Conservation (phyloP, 2,329 filamentous ascomycete genomes). For the Sclerotinia subarctica region DNA sequence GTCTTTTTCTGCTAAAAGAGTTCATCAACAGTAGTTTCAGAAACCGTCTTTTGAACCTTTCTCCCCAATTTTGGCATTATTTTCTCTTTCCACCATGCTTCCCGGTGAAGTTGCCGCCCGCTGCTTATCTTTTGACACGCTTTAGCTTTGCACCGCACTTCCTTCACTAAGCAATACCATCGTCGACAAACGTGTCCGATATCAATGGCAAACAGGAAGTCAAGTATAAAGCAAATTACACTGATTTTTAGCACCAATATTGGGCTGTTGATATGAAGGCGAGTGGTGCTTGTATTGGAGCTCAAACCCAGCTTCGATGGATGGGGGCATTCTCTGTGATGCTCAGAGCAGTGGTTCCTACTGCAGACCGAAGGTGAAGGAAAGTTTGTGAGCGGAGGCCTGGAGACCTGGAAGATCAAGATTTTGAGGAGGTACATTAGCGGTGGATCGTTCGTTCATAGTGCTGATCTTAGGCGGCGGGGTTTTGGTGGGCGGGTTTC, state of each 20-base stretch:
- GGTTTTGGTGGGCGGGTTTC: neutral
- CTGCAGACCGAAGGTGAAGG: neutral
- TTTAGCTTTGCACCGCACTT: neutral
- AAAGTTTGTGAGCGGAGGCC: too few relatives aligned
- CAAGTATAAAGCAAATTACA: neutral
- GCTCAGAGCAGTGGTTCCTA: neutral
- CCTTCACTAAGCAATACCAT: neutral
- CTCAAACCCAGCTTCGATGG: neutral
- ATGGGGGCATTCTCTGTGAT: neutral
- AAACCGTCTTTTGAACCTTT: neutral
- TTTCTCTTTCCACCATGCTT: neutral
- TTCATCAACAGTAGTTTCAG: neutral
- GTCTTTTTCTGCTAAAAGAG: neutral
- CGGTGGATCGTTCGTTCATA: neutral
- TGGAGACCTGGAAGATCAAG: neutral
- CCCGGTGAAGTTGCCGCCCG: neutral
- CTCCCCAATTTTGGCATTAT: neutral
- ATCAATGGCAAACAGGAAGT: neutral
- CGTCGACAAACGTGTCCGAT: neutral
- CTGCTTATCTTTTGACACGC: neutral
- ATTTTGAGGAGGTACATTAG: neutral
- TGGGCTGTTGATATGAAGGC: neutral
- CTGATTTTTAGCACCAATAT: neutral
- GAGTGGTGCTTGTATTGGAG: conserved; percentile 8
- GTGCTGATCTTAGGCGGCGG: neutral